phyloP scores from a whole-genome alignment of 2,329 filamentous ascomycete species.

The Hymenoscyphus salicellus region DNA sequence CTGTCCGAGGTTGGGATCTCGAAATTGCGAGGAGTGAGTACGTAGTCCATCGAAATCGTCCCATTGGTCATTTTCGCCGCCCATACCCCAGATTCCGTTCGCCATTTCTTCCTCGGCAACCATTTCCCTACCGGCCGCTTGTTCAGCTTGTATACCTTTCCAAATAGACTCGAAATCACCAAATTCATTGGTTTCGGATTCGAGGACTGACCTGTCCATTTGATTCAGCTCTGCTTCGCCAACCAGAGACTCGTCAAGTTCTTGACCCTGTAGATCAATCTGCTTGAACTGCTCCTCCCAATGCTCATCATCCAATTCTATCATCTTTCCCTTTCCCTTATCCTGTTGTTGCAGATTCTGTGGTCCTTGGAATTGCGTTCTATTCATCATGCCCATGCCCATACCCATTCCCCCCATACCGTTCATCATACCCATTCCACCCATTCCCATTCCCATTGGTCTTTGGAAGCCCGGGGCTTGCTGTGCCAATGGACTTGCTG shows the following conservation, averaged over 20 bases:
- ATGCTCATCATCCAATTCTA: conserved; percentile 88
- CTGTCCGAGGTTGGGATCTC: conserved; percentile 77
- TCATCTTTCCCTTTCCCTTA: conserved; percentile 86
- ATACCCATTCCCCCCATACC: conserved; percentile 35
- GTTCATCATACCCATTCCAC: conserved; percentile 41
- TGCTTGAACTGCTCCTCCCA: conserved; percentile 97
- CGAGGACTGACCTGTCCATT: conserved; percentile 77
- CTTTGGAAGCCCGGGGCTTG: conserved; percentile 52
- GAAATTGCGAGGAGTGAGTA: conserved; percentile 59
- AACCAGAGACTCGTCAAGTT: conserved; percentile 41
- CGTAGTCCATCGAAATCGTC: conserved; percentile 67
- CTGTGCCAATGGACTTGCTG: conserved; percentile 55
- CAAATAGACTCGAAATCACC: conserved; percentile 89
- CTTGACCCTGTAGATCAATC: conserved; percentile 64
- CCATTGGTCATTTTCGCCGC: conserved; percentile 79
- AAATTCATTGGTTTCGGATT: conserved; percentile 71
- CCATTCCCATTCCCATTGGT: conserved; percentile 52
- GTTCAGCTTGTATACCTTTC: conserved; percentile 77
- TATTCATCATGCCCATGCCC: conserved; percentile 47
- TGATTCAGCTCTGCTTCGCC: conserved; percentile 70
- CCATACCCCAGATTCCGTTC: conserved; percentile 47
- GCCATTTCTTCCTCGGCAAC: conserved; percentile 58
- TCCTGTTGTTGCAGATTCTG: conserved; percentile 44
- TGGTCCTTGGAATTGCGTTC: conserved; percentile 42
- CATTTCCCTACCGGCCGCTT: conserved; percentile 66